phyloP scores from a whole-genome alignment of 805 yeast genomes.

The Barnettozyma wickerhamii region DNA sequence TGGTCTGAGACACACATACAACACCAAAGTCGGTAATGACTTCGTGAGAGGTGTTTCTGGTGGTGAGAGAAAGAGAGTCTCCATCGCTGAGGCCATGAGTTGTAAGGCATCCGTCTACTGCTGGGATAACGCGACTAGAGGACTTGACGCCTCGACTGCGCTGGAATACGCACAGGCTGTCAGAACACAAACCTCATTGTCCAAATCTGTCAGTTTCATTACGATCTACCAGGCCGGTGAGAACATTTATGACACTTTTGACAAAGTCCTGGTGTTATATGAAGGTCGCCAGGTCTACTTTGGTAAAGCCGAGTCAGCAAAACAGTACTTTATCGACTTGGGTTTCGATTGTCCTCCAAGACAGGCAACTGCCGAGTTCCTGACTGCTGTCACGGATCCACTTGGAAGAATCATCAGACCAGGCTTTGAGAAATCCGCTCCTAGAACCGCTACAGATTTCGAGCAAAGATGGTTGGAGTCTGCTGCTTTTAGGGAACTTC shows the following conservation, averaged over 20 bases:
- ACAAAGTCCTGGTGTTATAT: constrained; percentile 57
- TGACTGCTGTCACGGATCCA: constrained; percentile 71
- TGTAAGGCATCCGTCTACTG: constrained; percentile 60
- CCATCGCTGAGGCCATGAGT: constrained; percentile 73
- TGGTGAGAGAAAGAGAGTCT: constrained; percentile 83
- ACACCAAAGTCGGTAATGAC: constrained; percentile 60
- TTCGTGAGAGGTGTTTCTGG: constrained; percentile 74
- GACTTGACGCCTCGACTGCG: constrained; percentile 82
- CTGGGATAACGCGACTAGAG: constrained; percentile 85
- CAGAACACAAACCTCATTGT: constrained; percentile 53
- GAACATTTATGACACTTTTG: constrained; percentile 59
- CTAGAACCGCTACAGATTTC: constrained; percentile 61
- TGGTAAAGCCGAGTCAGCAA: constrained; percentile 53
- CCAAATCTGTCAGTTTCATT: constrained; percentile 53
- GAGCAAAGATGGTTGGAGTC: constrained; percentile 53
- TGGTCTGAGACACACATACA: constrained; percentile 56
- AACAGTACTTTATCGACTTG: constrained; percentile 55
- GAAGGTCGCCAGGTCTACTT: constrained; percentile 60
- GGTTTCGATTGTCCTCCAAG: constrained; percentile 62
- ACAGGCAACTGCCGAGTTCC: constrained; percentile 68
- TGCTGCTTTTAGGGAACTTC: constrained; percentile 33
- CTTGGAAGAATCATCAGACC: constrained; percentile 46
- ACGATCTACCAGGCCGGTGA: constrained; percentile 71
- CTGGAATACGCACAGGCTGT: constrained; percentile 66
- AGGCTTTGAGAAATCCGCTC: constrained; percentile 51